A percentile compares a stretch with the other conserved stretches of the same genome.
Evolutionary conservation across 2,329 filamentous ascomycete genomes (phyloP).

Genomic region (Hymenoscyphus fraxineus): DNA sequence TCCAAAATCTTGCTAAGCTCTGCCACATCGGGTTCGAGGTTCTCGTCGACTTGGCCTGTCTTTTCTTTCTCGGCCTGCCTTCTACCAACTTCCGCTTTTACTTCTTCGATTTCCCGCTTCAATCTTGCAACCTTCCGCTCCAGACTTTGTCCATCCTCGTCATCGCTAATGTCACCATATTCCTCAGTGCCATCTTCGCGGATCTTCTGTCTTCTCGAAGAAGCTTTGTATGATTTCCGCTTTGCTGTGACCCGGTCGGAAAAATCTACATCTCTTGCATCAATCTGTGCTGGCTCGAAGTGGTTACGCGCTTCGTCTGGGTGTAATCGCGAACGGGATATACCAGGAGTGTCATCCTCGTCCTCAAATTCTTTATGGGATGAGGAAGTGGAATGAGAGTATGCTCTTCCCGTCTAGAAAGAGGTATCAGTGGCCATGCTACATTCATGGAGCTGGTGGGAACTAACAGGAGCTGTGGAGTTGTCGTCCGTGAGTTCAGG

Average conservation of each 20-base stretch:
- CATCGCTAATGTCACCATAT: constrained; percentile 71
- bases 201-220: constrained; percentile 62
- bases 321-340: constrained; percentile 73
- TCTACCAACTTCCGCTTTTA: constrained; percentile 56
- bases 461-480: constrained; percentile 73
- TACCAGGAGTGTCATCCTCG: constrained; percentile 60
- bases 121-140: constrained; percentile 77
- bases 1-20: constrained; percentile 71
- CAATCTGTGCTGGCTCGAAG: constrained; percentile 72
- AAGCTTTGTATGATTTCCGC: constrained; percentile 76
- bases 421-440: constrained; percentile 10
- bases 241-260: constrained; percentile 83
- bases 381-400: constrained; percentile 50
- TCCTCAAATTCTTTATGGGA: constrained; percentile 59
- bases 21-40: constrained; percentile 54
- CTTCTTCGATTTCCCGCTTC: constrained; percentile 75
- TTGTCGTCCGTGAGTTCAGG: constrained; percentile 87
- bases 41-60: constrained; percentile 37
- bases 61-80: constrained; percentile 46
- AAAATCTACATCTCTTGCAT: constrained; percentile 78
- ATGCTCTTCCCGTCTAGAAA: constrained; percentile 41
- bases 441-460: not conserved
- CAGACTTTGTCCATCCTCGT: constrained; percentile 71
- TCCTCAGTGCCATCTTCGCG: constrained; percentile 62
- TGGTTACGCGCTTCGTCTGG: constrained; percentile 74